These are phyloP conservation scores for Colletotrichum scovillei DNA, from an alignment of 2,329 filamentous ascomycete genomes.

Conservation along the genomic window DNA sequence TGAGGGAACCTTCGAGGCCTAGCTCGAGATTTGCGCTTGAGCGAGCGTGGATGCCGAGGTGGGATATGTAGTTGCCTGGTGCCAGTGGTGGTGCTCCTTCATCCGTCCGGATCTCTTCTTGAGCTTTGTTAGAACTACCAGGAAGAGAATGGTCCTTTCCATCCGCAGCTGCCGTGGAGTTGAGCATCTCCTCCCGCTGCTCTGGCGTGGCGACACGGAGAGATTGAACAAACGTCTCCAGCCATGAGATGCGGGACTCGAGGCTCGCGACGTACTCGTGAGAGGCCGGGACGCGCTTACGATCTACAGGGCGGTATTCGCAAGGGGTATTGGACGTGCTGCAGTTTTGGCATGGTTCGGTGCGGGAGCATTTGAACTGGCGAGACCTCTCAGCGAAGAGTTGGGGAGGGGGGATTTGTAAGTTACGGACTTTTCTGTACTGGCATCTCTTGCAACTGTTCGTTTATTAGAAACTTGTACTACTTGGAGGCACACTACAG, in stretches of 20 bases:
- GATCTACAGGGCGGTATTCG: slow-evolving; percentile 35
- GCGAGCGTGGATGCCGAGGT: neutral
- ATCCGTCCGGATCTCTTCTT: neutral
- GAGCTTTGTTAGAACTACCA: neutral
- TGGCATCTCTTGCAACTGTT: slow-evolving; percentile 33
- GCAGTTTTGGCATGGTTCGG: slow-evolving; percentile 35
- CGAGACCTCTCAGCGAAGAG: neutral
- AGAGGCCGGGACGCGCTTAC: slow-evolving; percentile 30
- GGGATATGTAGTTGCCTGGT: neutral
- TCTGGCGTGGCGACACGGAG: slow-evolving; percentile 15
- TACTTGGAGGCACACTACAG: too few species aligned
- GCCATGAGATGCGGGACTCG: slow-evolving; percentile 34
- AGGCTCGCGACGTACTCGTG: slow-evolving; percentile 31
- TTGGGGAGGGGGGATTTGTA: neutral
- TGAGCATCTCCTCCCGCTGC: slow-evolving; percentile 36
- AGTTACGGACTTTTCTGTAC: slow-evolving; percentile 22
- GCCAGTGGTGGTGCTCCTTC: too few species aligned
- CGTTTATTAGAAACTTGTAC: neutral
- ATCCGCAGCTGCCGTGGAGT: neutral
- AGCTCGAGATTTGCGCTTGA: slow-evolving; percentile 13
- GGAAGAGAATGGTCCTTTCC: neutral
- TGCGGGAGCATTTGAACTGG: slow-evolving; percentile 36
- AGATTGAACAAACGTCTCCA: slow-evolving; percentile 32
- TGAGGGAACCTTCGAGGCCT: slow-evolving; percentile 33
- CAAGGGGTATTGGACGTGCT: slow-evolving; percentile 12